Evolutionary conservation across 2,329 filamentous ascomycete species (phyloP).

Genomic region (Chalaropsis ovoidea): DNA sequence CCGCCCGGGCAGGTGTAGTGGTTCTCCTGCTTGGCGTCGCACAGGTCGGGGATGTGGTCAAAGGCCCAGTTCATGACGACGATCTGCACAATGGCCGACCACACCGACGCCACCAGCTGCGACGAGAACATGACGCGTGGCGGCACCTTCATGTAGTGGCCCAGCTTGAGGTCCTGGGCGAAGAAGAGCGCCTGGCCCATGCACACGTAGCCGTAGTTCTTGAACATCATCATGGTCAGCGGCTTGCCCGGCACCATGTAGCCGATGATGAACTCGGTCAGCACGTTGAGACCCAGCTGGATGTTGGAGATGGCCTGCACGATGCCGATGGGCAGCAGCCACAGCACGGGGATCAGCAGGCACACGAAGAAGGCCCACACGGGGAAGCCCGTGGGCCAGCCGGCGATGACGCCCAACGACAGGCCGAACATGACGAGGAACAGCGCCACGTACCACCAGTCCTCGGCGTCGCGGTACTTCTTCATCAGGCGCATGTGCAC

Average conservation of each 20-base stretch:
- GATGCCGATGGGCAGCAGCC: slow-evolving; percentile 52
- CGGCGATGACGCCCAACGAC: slow-evolving; percentile 45
- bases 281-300: slow-evolving; percentile 57
- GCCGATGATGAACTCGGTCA: slow-evolving; percentile 63
- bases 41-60: slow-evolving; percentile 52
- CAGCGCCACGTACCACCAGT: slow-evolving; percentile 49
- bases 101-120: slow-evolving; percentile 50
- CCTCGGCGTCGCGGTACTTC: slow-evolving; percentile 49
- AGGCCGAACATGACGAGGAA: slow-evolving; percentile 45
- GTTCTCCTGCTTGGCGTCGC: slow-evolving; percentile 43
- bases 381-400: slow-evolving; percentile 49
- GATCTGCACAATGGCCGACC: slow-evolving; percentile 53
- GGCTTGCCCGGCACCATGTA: slow-evolving; percentile 63
- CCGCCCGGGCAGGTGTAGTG: slow-evolving; percentile 48
- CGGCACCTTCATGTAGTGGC: slow-evolving; percentile 58
- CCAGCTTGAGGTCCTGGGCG: slow-evolving; percentile 55
- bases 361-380: slow-evolving; percentile 50
- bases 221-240: slow-evolving; percentile 68
- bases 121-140: slow-evolving; percentile 53
- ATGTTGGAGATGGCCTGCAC: slow-evolving; percentile 53
- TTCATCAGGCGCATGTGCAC: slow-evolving; percentile 53
- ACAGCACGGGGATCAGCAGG: slow-evolving; percentile 47
- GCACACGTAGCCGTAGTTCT: slow-evolving; percentile 60
- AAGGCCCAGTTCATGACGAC: slow-evolving; percentile 57
- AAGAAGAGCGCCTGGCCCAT: slow-evolving; percentile 58